Evolutionary conservation across 139 green algal genomes (phyloP), one percentile per base, ranked within the genome.

Genomic region (Coccomyxa sp.): DNA sequence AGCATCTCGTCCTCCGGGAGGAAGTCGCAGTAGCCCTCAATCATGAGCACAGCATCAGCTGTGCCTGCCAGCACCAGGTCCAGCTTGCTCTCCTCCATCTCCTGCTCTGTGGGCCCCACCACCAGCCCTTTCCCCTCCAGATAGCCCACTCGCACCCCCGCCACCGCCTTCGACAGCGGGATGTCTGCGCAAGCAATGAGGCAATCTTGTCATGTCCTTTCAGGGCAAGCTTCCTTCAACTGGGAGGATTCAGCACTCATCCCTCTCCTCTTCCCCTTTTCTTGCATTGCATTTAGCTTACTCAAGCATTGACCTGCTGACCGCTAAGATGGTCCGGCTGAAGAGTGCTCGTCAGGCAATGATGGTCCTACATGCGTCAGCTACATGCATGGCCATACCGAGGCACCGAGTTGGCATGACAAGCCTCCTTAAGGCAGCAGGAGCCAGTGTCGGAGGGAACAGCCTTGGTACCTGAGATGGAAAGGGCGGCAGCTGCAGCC

Each of bases 21-120:
- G 75, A 98, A 97, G 83, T 99, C 90, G 77, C 88, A 94, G 82
- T 92, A 98, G 41, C 94, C 96, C 90, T 99, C 96, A 73, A 99
- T 98, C 96, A 99, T 99, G 55, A 99, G 89, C 55, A 99, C 83
- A 1, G 90, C 94, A 18, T 95, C 86, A n/a, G 86, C 78, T 6
- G 96, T 99, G 68, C 96, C 96, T 3, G 95, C 96, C 74, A 98
- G 82, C 55, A 98, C 75, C 70, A 99, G 81, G 85, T 99, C 95
- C 79, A 98, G 85, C 1, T 35, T 70, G 75, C 77, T 85, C 12
- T 68, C 12, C 78, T 86, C 80, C 89, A 94, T 88, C 81, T 97
- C 80, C 38, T 86, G 40, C 29, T 84, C 74, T 12, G 89, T 94
- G 0, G 92, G 96, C 83, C 98, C 98, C 24, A 98, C 77, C 14